These are phyloP conservation scores for Cladosporium sp. DNA, from an alignment of 2,329 filamentous ascomycete genomes.

Conservation along the genomic window DNA sequence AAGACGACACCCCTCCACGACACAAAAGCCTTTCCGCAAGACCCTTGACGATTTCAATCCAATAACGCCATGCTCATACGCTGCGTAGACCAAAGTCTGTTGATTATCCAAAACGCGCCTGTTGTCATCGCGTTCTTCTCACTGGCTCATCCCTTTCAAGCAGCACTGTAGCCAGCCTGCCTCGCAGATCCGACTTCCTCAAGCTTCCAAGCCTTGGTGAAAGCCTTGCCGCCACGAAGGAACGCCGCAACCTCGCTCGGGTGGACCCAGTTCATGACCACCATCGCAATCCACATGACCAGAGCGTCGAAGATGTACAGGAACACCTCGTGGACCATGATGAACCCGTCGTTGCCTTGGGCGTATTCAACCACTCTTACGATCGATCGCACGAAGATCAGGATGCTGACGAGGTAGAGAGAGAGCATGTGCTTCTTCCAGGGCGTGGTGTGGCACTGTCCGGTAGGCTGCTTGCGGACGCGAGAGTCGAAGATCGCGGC, in stretches of 20 bases:
- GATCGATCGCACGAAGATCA: slow-evolving; percentile 52
- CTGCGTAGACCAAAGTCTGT: not conserved
- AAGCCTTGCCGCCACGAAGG: slow-evolving; percentile 13
- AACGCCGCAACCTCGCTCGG: slow-evolving; percentile 25
- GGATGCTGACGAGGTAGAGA: slow-evolving; percentile 45
- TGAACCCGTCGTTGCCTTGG: slow-evolving; percentile 45
- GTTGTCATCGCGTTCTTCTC: not conserved
- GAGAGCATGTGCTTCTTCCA: slow-evolving; percentile 43
- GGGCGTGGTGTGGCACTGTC: slow-evolving; percentile 25
- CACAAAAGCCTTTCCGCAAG: not conserved
- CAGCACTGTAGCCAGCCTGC: not conserved
- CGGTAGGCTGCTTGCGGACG: slow-evolving; percentile 27
- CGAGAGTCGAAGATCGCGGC: slow-evolving; percentile 34
- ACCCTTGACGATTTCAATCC: not conserved
- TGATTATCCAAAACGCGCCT: no score
- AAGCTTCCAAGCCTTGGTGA: slow-evolving; percentile 17
- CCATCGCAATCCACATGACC: slow-evolving; percentile 27
- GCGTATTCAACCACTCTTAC: slow-evolving; percentile 54
- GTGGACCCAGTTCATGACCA: slow-evolving; percentile 28
- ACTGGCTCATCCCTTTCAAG: not conserved
- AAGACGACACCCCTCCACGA: not conserved
- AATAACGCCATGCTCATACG: slow-evolving; percentile 9
- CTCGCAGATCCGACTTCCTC: slow-evolving; percentile 1
- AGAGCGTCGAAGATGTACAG: slow-evolving; percentile 33
- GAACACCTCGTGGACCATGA: slow-evolving; percentile 38